Base-by-base conservation (phyloP, 192 early-diverging fungal genomes). In the Rhizoclosmatium globosum region DNA sequence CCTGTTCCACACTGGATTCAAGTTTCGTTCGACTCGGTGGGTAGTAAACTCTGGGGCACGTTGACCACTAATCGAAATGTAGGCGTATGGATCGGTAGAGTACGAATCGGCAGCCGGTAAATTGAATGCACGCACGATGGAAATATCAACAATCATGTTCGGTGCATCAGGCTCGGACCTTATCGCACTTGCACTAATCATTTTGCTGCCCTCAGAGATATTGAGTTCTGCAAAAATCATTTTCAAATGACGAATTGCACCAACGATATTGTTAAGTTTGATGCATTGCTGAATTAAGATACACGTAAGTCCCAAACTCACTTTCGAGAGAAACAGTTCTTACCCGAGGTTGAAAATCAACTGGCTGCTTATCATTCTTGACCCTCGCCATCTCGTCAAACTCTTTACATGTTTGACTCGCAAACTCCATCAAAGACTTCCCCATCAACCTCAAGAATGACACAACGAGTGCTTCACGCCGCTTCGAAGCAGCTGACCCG, bases 401-500 rank as follows among this genome's bases (percentile, higher is more conserved):
- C 47, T 60, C 68, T 44, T 41, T 15, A 56, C 19, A 68, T 21
- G 61, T 38, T 21, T 61, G 47, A 21, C 71, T 66, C 23, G 59
- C 23, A 48, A 72, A 73, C 9, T 7, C 13, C 44, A 47, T 23
- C 31, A 79, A 19, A 3, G 78, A 79, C 47, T 50, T 60, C 9
- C 57, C 69, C 59, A 73, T 78, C 59, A 94, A 92, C 68, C 88
- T 91, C 57, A 94, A 90, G 68, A 95, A 88, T 39, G 81, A 86
- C 13, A 74, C 89, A 57, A 90, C 86, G 73, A 95, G 89, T 3
- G 85, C 83, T 41, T 93, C 91, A 45, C 85, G 74, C 71, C 72
- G n/a, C 13, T 44, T 13, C 43, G 3, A n/a, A 44, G 80, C 79
- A 15, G 87, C 81, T 61, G 93, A 87, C 7, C 86, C 87, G 87